Conservation (phyloP, 163 green algal species). For the Trebouxia gelatinosa region DNA sequence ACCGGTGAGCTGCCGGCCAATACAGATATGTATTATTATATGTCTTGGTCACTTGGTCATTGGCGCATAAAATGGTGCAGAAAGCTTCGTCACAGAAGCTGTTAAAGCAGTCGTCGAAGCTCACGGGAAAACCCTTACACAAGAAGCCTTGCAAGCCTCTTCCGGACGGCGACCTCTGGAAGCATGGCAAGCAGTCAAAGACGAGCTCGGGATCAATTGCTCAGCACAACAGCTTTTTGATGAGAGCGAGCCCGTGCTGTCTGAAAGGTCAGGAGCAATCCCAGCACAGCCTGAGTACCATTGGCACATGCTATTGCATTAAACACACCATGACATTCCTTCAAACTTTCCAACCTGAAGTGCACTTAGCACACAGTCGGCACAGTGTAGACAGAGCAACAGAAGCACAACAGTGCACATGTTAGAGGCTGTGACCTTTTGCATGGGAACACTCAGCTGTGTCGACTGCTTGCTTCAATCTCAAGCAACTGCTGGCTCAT, state of each 20-base stretch:
- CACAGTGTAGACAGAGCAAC: neutral
- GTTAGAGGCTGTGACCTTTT: no score
- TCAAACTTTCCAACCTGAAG: neutral
- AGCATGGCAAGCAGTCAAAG: slow-evolving; percentile 63
- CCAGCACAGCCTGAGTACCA: no score
- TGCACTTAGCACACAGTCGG: neutral
- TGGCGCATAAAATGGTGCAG: no score
- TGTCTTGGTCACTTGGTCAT: no score
- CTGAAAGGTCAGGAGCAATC: slow-evolving; percentile 47
- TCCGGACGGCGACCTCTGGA: slow-evolving; percentile 68
- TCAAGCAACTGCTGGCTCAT: neutral
- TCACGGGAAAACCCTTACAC: slow-evolving; percentile 51
- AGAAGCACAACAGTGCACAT: neutral
- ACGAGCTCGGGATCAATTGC: slow-evolving; percentile 39
- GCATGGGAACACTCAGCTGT: no score
- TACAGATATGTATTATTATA: no score
- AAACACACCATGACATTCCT: no score
- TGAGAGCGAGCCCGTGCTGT: slow-evolving; percentile 63
- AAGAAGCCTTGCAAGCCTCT: slow-evolving; percentile 37
- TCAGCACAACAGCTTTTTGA: slow-evolving; percentile 65
- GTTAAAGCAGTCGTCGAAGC: slow-evolving; percentile 43
- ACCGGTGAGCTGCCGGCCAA: no score
- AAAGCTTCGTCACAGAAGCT: slow-evolving; percentile 63
- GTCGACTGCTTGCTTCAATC: neutral
- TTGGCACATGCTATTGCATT: no score